Evolutionary conservation across 2,329 filamentous ascomycete genomes (phyloP), one percentile per base, ranked within the genome.

Genomic region (Fulvia fulva): DNA sequence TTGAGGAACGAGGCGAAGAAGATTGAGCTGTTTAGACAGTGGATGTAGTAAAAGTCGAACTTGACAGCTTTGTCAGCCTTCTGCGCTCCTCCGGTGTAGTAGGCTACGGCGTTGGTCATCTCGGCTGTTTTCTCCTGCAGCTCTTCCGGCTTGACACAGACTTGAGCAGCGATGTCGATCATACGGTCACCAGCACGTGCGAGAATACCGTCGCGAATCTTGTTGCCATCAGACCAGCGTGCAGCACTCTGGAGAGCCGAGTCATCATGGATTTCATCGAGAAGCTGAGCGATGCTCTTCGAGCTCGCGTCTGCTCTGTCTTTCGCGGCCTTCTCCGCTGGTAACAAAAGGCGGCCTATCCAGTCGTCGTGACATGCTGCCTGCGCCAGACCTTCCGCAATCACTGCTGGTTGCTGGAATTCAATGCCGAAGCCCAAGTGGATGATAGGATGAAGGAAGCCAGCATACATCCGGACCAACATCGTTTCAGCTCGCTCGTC

Each of bases 401-500:
- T 80, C 59, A 96, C 85, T 37, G 88, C 88, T 1, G 90, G 90
- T 69, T 96, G 90, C 9, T 81, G 72, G 77, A 91, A 96, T 70
- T 96, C 91, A 34, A 96, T 71, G 4, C 89, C 91, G 69, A 91
- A 96, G 51, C 91, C 89, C 21, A 96, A 81, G 70, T 96, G 67
- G 62, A 96, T 92, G 16, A 94, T 76, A 1, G 91, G 90, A 68
- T 96, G 90, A 1, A 91, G 66, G 62, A 93, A 81, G 0, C 88
- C 87, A 16, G 81, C 82, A 68, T 84, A 91, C 68, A 93, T 76
- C 19, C 91, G 80, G 1, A 80, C 78, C 2, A 92, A 75, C 78
- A 96, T 77, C 61, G 87, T 85, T 41, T 91, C 83, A 4, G 87
- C 85, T 45, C 80, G 75, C 45, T 85, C 81, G 56, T 87, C 83